These are phyloP conservation scores for Solanum lycopersicoides DNA, from an alignment of 257 asterid genomes.

Conservation along the genomic window DNA sequence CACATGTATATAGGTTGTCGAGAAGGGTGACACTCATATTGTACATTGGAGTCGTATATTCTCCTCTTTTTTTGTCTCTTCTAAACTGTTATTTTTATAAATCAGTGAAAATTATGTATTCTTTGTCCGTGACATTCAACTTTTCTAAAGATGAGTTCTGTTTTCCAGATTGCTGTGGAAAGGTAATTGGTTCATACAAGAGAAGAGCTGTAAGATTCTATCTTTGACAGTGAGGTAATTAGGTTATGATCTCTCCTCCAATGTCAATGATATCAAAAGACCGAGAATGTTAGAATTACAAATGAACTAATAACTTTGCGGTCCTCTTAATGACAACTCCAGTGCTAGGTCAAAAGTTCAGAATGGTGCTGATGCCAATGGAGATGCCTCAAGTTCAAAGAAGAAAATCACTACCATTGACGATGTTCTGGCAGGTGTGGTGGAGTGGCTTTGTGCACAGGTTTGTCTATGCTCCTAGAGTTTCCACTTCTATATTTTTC, in stretches of 20 bases:
- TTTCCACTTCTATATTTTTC: background rate
- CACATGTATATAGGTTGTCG: background rate
- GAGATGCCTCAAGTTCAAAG: constrained; percentile 44
- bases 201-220: constrained; percentile 92
- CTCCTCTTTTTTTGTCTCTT: background rate
- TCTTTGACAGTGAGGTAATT: constrained; percentile 68
- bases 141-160: background rate
- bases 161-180: constrained; percentile 72
- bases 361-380: constrained; percentile 36
- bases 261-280: background rate
- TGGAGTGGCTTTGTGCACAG: constrained; percentile 94
- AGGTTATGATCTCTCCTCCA: background rate
- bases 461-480: constrained; percentile 19
- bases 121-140: background rate
- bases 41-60: background rate
- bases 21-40: background rate
- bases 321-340: constrained; percentile 13
- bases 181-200: constrained; percentile 94
- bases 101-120: background rate
- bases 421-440: constrained; percentile 79
- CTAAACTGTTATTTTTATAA: background rate
- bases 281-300: background rate
- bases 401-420: constrained; percentile 43
- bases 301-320: constrained; percentile 4
- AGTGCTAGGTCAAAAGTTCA: constrained; percentile 66